Base-by-base conservation (phyloP, 805 yeast genomes). In the Candida tallmaniae region DNA sequence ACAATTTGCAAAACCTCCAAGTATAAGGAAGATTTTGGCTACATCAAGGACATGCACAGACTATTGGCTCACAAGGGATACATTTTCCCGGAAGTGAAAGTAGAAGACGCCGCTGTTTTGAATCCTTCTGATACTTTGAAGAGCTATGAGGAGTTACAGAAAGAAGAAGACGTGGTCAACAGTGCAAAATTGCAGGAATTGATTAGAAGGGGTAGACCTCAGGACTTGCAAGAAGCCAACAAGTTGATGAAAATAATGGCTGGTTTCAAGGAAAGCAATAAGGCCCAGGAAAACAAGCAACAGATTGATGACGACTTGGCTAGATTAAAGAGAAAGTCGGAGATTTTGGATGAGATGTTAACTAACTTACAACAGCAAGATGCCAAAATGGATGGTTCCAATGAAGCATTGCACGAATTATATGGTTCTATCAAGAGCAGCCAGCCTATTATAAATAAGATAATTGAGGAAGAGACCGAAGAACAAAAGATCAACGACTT, bases 171-270 rank as follows among this genome's bases (percentile, higher is more conserved):
- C 38, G 69, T 87, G 32, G 97, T 94, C 2, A 96, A 89, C 54
- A 75, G 85, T 43, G 97, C 98, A 12, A 93, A 93, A 62, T 73
- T 93, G 45, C 98, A 93, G 62, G 98, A 93, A 59, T 72, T 93
- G 42, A 84, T 93, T 42, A 80, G 97, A 62, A 75, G 97, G 50
- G 98, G 97, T 27, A 83, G 85, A 57, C 97, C 98, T 5, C 84
- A 81, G 44, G 99, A 93, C 62, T 74, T 93, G 52, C 85, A 82
- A 49, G 98, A 93, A 60, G 99, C 99, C 28, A 93, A 93, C 60
- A 86, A 84, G 48, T 73, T 93, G 58, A 93, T 93, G 98, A 88
- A 90, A 57, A 78, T 93, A 47, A 88, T 93, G 96, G 95, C 97
- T 4, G 99, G 99, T 5, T 93, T 87, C 68, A 84, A 84, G 57